Conservation (phyloP, 2,329 filamentous ascomycete species). For the Talaromyces piceae region DNA sequence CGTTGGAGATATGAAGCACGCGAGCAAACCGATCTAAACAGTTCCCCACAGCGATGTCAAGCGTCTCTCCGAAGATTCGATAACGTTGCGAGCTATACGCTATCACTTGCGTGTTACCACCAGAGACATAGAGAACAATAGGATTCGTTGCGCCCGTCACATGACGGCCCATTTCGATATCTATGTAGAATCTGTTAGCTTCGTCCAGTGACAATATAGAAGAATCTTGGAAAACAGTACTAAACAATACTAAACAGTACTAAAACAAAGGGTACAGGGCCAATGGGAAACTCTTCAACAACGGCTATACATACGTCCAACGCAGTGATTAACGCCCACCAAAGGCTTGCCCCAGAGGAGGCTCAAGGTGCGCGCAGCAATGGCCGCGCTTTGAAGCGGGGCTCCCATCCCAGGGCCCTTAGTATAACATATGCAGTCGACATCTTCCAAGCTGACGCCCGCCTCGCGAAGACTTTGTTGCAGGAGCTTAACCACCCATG, state of each 20-base stretch:
- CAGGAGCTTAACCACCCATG: constrained; percentile 75
- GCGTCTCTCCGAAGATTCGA: constrained; percentile 93
- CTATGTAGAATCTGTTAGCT: constrained; percentile 22
- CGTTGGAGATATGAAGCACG: constrained; percentile 84
- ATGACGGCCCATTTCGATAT: constrained; percentile 95
- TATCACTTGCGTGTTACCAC: constrained; percentile 96
- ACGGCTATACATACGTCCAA: constrained; percentile 57
- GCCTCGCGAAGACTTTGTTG: constrained; percentile 70
- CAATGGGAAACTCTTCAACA: neutral
- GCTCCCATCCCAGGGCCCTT: constrained; percentile 95
- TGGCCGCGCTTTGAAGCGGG: constrained; percentile 75
- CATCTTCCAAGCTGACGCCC: constrained; percentile 51
- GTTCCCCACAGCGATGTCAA: constrained; percentile 96
- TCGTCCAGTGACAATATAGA: neutral
- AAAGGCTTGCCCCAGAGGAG: constrained; percentile 83
- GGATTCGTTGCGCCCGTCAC: constrained; percentile 89
- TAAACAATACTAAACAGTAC: no score
- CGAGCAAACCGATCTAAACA: constrained; percentile 93
- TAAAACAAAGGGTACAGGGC: no score
- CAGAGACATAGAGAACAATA: constrained; percentile 90
- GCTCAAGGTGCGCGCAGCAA: constrained; percentile 73
- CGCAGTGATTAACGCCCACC: constrained; percentile 94
- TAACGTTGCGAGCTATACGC: constrained; percentile 92
- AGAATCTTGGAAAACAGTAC: no score
- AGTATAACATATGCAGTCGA: constrained; percentile 93